Evolutionary conservation across 176 grass and related monocot genomes (phyloP).

Genomic region (Phoenix roebelenii): DNA sequence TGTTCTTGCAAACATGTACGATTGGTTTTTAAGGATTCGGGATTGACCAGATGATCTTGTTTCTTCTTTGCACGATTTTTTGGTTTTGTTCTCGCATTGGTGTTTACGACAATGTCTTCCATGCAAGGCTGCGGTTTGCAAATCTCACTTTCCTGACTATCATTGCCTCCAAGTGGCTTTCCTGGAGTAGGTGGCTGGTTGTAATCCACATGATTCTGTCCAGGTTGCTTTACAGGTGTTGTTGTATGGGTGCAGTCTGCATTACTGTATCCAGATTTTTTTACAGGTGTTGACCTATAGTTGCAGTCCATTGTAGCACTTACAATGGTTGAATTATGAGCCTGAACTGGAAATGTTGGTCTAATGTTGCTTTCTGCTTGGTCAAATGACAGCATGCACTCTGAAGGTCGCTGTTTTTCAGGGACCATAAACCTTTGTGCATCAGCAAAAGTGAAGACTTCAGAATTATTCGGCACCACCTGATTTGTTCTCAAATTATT

Average conservation of each 20-base stretch:
- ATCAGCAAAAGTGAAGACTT: constrained; percentile 25
- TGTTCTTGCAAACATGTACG: not conserved
- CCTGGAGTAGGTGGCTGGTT: constrained; percentile 8
- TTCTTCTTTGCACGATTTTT: constrained; percentile 29
- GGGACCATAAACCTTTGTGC: constrained; percentile 29
- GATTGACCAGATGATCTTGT: constrained; percentile 18
- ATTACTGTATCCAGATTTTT: constrained; percentile 15
- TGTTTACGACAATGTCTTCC: constrained; percentile 28
- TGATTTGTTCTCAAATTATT: constrained; percentile 20
- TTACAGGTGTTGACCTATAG: constrained; percentile 22
- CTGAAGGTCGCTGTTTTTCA: constrained; percentile 25
- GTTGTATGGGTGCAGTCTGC: constrained; percentile 4
- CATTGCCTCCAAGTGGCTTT: constrained; percentile 15
- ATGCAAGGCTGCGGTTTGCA: constrained; percentile 13
- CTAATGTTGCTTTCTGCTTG: constrained; percentile 14
- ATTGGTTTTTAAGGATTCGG: constrained; percentile 18
- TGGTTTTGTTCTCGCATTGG: constrained; percentile 26
- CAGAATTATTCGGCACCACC: constrained; percentile 16
- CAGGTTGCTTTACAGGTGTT: constrained; percentile 2
- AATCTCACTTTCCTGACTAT: constrained; percentile 19
- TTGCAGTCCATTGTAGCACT: not conserved
- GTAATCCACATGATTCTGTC: not conserved
- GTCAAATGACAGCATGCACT: constrained; percentile 14
- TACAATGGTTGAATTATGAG: constrained; percentile 9
- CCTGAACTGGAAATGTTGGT: constrained; percentile 1